Evolutionary conservation across 352 stramenopile species (phyloP).

Genomic region (Blastocystis sp.): DNA sequence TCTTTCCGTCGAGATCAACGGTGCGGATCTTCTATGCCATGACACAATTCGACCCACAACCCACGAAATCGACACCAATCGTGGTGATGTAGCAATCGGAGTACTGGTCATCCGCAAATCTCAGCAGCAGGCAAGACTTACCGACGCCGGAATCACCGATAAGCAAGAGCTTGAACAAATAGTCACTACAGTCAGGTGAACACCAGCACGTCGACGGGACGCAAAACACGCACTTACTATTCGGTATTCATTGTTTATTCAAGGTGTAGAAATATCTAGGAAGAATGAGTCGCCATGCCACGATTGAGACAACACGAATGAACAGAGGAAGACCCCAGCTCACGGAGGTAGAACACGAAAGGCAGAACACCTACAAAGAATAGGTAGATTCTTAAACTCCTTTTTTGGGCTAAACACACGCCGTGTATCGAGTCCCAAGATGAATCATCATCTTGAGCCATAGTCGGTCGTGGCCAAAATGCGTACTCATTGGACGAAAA

Average conservation of each 20-base stretch:
- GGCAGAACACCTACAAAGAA: neutral
- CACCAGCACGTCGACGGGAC: neutral
- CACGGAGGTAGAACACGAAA: neutral
- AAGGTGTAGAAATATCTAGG: neutral
- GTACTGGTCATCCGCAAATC: slow-evolving; percentile 99
- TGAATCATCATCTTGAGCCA: neutral
- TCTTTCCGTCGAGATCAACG: slow-evolving; percentile 98
- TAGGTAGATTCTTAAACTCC: neutral
- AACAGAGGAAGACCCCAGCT: neutral
- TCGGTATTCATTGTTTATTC: slow-evolving; percentile 84
- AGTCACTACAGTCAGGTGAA: slow-evolving; percentile 84
- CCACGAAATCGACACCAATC: slow-evolving; percentile 98
- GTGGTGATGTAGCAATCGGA: slow-evolving; percentile 99
- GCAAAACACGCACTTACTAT: slow-evolving; percentile 82
- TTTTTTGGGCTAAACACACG: neutral
- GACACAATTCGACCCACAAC: slow-evolving; percentile 37
- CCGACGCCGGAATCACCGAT: slow-evolving; percentile 96
- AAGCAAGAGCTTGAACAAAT: slow-evolving; percentile 95
- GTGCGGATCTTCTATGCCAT: slow-evolving; percentile 92
- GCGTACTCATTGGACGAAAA: neutral
- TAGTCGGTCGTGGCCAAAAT: neutral
- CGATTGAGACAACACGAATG: neutral
- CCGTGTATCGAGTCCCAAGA: neutral
- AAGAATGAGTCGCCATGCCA: neutral
- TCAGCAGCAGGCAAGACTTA: slow-evolving; percentile 97